Base-by-base conservation (phyloP, 2,329 filamentous ascomycete genomes). In the Myriosclerotinia duriaeana region DNA sequence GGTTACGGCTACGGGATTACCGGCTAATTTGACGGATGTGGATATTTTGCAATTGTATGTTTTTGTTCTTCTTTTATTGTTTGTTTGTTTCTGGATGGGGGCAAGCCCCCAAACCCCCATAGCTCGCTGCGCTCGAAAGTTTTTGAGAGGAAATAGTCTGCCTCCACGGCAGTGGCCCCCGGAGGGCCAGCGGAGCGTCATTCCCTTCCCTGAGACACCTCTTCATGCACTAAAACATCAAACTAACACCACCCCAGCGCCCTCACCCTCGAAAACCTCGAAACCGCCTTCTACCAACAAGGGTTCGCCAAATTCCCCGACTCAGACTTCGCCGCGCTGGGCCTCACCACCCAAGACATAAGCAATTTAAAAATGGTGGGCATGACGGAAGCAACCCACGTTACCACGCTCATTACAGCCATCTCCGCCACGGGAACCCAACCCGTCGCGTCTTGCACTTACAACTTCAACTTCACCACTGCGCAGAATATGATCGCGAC, bases 261-360 rank as follows among this genome's bases (percentile, higher is more conserved):
- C 69, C 80, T 91, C 66, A 91, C 89, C 7, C 82, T 91, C 55
- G 90, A 93, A 78, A 87, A 89, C 78, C 87, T 92, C 73, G 90
- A 92, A 79, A 82, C 87, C 34, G 81, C 83, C 65, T 92, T 91
- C 78, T 92, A 93, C 82, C 82, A 85, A 72, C 82, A 89, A 75
- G 89, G 88, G 48, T 90, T 92, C 75, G 81, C 82, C 69, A 83
- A 86, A 77, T 90, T 92, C 79, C 81, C 85, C 36, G 82, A 84
- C 52, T 77, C 82, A 40, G 85, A 91, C 74, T 92, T 93, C 78
- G 75, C 79, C 34, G 85, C 86, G 48, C 80, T 89, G 17, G 88
- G 88, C 68, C 81, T 89, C 67, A 80, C 76, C 66, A 77, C 81
- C 52, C 74, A 75, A 53, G 81, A 89, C 70, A 81, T 89, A 71